phyloP scores from a whole-genome alignment of 2,329 filamentous ascomycete genomes.

The Lachnellula occidentalis region DNA sequence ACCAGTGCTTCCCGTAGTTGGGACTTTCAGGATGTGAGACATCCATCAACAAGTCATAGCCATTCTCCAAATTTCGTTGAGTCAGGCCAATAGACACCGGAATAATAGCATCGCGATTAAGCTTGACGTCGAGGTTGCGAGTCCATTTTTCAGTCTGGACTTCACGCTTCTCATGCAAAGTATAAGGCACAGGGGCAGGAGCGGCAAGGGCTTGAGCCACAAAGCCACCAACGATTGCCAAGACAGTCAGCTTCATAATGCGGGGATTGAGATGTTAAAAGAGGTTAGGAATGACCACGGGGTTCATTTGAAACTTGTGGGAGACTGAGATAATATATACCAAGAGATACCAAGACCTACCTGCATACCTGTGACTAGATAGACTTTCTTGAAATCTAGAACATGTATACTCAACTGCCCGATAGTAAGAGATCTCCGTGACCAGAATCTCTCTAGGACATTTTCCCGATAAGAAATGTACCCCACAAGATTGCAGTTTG shows the following conservation, averaged over 20 bases:
- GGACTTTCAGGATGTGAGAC: constrained; percentile 39
- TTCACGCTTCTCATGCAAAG: constrained; percentile 21
- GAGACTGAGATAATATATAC: neutral
- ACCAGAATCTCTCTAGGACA: neutral
- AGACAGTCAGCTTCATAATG: constrained; percentile 15
- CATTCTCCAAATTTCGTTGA: constrained; percentile 40
- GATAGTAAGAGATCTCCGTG: neutral
- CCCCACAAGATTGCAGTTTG: neutral
- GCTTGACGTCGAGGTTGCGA: constrained; percentile 6
- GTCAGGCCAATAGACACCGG: constrained; percentile 35
- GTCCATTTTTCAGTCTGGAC: constrained; percentile 12
- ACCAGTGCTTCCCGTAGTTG: constrained; percentile 44
- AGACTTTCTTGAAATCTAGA: neutral
- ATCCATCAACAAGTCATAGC: constrained; percentile 37
- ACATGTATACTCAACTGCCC: neutral
- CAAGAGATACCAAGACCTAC: neutral
- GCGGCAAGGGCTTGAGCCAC: constrained; percentile 6
- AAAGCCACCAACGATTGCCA: constrained; percentile 8
- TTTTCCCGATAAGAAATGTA: neutral
- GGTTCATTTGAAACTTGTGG: neutral
- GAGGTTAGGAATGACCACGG: neutral
- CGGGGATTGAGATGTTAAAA: neutral
- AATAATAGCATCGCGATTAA: constrained; percentile 14
- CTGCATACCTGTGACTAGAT: neutral
- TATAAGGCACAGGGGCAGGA: constrained; percentile 13